Evolutionary conservation across 176 grass and related monocot genomes (phyloP), one percentile per base, ranked within the genome.

Genomic region (Phyllostachys edulis): DNA sequence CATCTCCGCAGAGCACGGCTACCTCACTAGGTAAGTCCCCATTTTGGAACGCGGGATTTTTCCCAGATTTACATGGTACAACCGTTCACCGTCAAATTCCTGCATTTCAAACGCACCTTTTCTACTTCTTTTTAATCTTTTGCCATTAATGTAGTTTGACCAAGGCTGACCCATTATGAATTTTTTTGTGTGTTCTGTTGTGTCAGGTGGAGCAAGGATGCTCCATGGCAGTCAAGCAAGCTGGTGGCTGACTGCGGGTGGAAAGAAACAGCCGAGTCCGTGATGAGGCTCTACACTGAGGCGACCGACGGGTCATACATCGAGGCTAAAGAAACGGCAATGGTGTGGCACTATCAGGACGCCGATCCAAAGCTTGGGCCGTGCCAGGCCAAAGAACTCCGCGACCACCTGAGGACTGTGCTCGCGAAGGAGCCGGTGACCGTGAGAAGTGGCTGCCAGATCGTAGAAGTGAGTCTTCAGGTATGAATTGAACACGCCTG

Each of bases 261-360:
- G 90, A 82, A 85, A 27, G 68, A 26, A 5, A 67, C 55, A 24
- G 82, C 71, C 14, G 64, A 78, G 72, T 38, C 27, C 3, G 44
- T 85, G 34, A 88, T 42, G 41, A 42, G 41, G 41, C 41, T 42
- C 41, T 42, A 88, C 78, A 82, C 70, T 2, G 82, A 88, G 21
- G 57, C 78, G 9, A 88, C 78, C 1, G 21, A 85, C 50, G 90
- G 90, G 0, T 86, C 86, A 7, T 85, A 81, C 57, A 86, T 92
- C 2, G 90, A 88, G 77, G 32, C 13, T 21, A 88, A 85, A 20
- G 78, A 86, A 45, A 79, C 78, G 17, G 45, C 42, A 7, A 7
- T 92, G 76, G 90, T 78, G 32, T 88, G 90, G 86, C 78, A 88
- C 77, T 84, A 86, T 71, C 36, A 88, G 69, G 67, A 86, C 2